These are phyloP conservation scores for Pelargonium fulgidum DNA, from an alignment of 441 rosid genomes.

Conservation along the genomic window DNA sequence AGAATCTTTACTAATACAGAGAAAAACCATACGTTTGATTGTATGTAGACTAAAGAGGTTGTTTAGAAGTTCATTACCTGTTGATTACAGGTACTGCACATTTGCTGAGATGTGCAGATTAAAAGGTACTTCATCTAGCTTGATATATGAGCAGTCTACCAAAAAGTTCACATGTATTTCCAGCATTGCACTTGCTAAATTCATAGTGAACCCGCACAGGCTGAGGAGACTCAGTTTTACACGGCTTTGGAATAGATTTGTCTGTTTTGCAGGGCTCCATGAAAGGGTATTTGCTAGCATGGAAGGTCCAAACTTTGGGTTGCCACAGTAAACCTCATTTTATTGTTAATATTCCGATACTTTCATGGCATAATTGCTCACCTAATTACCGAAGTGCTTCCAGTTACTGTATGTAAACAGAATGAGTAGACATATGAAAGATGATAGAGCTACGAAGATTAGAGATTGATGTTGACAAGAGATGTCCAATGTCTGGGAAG, in stretches of 20 bases:
- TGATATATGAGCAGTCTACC: background rate
- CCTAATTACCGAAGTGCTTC: background rate
- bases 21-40: background rate
- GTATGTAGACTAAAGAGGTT: background rate
- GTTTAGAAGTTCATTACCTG: background rate
- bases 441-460: background rate
- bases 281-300: conserved; percentile 2
- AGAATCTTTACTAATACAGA: background rate
- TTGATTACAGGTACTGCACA: background rate
- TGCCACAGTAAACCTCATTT: background rate
- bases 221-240: background rate
- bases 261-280: background rate
- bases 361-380: background rate
- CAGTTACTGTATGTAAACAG: background rate
- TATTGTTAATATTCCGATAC: background rate
- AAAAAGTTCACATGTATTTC: background rate
- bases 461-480: background rate
- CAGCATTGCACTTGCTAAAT: background rate
- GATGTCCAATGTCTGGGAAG: background rate
- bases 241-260: background rate
- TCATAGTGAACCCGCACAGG: background rate
- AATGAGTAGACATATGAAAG: background rate
- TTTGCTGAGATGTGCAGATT: background rate
- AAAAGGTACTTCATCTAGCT: background rate
- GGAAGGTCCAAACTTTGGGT: background rate